Evolutionary conservation across 495 filamentous ascomycete genomes (phyloP), one percentile per base, ranked within the genome.

Genomic region (Thozetella sp.): DNA sequence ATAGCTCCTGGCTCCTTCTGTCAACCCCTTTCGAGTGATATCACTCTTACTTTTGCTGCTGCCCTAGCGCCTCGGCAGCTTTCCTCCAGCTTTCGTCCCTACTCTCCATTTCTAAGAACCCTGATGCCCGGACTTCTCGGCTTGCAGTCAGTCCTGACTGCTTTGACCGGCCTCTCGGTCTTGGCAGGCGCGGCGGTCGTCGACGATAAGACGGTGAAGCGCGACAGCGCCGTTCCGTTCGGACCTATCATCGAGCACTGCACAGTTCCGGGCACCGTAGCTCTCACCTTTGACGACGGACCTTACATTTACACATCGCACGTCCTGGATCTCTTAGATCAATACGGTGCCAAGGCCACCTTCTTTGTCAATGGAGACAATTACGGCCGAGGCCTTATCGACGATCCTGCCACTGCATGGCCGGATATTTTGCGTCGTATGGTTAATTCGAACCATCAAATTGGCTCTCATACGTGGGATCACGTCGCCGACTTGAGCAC

Each of bases 321-420:
- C 53, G 78, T 93, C 24, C 76, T 93, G 25, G 84, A 92, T 66
- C 71, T 89, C 40, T 81, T 93, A 25, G 83, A 83, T 51, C 71
- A 69, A 40, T 89, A 86, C 63, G 73, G 79, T 22, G 86, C 84
- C 10, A 89, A 88, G 55, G 88, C 85, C 1, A 91, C 89, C 13
- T 92, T 92, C 69, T 92, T 91, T 69, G 71, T 92, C 63, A 89
- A 85, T 30, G 89, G 88, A 9, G 81, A 85, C 73, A 90, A 90
- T 68, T 82, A 81, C 56, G 80, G 78, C 51, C 86, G 84, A 51
- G 81, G 79, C 1, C 15, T 37, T 6, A 86, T 89, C 48, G 65
- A 61, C 45, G 63, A 72, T 22, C 67, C 68, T 2, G 69, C 79
- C 6, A 77, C 80, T 0, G 61, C 63, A 0, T 75, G 64, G 63